Conservation (phyloP, 1,284 basidiomycete species). For the Trametes hirsuta region DNA sequence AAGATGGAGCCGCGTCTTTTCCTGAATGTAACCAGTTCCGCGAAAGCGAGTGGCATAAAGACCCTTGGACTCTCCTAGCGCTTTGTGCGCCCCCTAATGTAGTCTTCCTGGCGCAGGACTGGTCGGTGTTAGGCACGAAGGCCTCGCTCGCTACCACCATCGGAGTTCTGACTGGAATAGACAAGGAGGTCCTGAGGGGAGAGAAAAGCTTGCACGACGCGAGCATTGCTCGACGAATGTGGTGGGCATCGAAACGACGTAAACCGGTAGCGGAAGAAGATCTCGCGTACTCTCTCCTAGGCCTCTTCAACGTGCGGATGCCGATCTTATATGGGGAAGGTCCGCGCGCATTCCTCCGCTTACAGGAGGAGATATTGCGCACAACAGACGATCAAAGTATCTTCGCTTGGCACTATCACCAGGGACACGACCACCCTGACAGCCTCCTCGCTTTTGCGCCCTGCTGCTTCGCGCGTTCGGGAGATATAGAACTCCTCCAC, state of each 20-base stretch:
- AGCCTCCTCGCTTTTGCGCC: background rate
- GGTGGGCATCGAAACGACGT: background rate
- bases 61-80: slow-evolving; percentile 4
- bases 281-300: slow-evolving; percentile 8
- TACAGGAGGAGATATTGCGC: slow-evolving; percentile 1
- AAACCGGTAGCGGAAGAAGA: background rate
- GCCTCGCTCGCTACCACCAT: background rate
- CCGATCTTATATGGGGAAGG: slow-evolving; percentile 4
- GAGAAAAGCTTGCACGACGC: background rate
- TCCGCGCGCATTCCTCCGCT: background rate
- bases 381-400: background rate
- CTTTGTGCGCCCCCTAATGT: slow-evolving; percentile 4
- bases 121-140: slow-evolving; percentile 9
- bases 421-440: background rate
- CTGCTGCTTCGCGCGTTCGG: slow-evolving; percentile 1
- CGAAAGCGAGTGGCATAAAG: slow-evolving; percentile 1
- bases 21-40: background rate
- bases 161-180: background rate
- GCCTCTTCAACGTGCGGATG: slow-evolving; percentile 8
- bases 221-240: slow-evolving; percentile 10
- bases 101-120: slow-evolving; percentile 9
- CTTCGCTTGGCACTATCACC: slow-evolving; percentile 1
- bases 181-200: background rate
- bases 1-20: too few relatives aligned
- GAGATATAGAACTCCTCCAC: background rate